These are phyloP conservation scores for Pichia paraexigua DNA, from an alignment of 805 yeast species.

Conservation along the genomic window DNA sequence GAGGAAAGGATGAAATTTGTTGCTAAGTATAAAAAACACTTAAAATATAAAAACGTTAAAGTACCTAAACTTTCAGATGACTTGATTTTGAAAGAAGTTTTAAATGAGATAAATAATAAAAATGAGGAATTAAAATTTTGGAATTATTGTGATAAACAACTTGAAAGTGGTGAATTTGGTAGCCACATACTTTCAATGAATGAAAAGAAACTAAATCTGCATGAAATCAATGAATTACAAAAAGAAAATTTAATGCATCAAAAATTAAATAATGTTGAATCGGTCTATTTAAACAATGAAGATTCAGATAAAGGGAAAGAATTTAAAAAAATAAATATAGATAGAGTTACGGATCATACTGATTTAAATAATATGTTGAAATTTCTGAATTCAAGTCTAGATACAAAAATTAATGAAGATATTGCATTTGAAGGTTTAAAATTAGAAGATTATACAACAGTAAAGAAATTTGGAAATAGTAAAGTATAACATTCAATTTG, in stretches of 20 bases:
- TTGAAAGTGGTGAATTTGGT: neutral
- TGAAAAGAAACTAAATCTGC: conserved; percentile 6
- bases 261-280: neutral
- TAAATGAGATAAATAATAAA: conserved; percentile 3
- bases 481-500: neutral
- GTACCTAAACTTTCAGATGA: conserved; percentile 8
- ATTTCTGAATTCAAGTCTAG: neutral
- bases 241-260: neutral
- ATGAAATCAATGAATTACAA: neutral
- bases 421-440: conserved; percentile 17
- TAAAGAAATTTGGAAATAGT: conserved; percentile 8
- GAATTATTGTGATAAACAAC: conserved; percentile 1
- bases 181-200: neutral
- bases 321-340: conserved; percentile 10
- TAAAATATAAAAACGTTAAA: conserved; percentile 1
- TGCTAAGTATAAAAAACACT: conserved; percentile 2
- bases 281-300: neutral
- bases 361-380: conserved; percentile 13
- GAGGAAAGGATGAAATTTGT: neutral
- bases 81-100: conserved; percentile 2
- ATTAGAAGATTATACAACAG: conserved; percentile 14
- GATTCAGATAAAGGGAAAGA: neutral
- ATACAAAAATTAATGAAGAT: conserved; percentile 7
- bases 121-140: conserved; percentile 3
- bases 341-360: conserved; percentile 1